These are phyloP conservation scores for Trametes villosa DNA, from an alignment of 768 basidiomycete species.

Conservation along the genomic window DNA sequence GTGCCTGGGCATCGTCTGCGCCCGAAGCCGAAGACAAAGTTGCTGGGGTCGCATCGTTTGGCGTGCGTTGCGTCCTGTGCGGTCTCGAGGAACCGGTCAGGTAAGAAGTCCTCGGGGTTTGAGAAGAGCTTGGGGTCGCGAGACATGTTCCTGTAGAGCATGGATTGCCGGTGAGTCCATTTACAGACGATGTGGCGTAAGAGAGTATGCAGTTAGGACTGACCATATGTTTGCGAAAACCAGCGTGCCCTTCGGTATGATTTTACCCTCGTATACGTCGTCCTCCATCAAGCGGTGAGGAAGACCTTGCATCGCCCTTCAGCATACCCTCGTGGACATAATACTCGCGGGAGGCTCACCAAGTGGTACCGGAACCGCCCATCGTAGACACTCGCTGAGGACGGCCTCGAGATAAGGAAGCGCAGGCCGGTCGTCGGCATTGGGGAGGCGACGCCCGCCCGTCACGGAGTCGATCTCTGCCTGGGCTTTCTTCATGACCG, in stretches of 20 bases:
- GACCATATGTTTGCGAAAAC: conserved; percentile 28
- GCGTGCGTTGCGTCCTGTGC: conserved; percentile 27
- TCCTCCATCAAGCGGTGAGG: conserved; percentile 33
- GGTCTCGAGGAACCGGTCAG: conserved; percentile 49
- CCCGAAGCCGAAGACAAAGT: conserved; percentile 48
- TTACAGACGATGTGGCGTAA: no score
- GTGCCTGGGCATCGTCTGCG: conserved; percentile 37
- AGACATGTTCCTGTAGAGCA: conserved; percentile 1
- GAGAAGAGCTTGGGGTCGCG: neutral
- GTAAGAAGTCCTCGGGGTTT: conserved; percentile 49
- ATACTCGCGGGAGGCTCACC: conserved; percentile 24
- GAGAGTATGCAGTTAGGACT: no score
- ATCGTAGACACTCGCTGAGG: conserved; percentile 36
- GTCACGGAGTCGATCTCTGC: conserved; percentile 35
- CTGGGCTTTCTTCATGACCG: conserved; percentile 35
- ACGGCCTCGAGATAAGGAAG: conserved; percentile 36
- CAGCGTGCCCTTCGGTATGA: conserved; percentile 25
- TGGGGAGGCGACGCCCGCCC: conserved; percentile 33
- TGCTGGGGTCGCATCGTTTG: conserved; percentile 41
- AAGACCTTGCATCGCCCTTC: neutral
- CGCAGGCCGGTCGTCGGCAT: conserved; percentile 29
- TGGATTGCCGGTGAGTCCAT: no score
- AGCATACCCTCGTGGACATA: neutral
- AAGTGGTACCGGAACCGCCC: conserved; percentile 30
- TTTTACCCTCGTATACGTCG: conserved; percentile 24